Conservation (phyloP, 192 early-diverging fungal species). For the Backusella luteola region DNA sequence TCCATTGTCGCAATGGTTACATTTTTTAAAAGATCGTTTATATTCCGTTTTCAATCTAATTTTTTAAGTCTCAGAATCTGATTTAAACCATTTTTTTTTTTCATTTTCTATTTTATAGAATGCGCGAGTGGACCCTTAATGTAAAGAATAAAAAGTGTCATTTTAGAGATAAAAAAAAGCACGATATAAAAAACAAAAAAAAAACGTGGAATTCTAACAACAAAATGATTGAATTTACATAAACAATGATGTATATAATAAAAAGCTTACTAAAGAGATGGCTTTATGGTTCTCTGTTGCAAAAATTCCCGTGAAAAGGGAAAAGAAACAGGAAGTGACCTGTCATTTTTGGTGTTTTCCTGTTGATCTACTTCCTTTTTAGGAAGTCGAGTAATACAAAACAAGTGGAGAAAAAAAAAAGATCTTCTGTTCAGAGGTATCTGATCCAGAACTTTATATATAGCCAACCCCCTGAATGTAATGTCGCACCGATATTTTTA, state of each 20-base stretch:
- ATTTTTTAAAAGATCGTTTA: background rate
- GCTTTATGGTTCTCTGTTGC: background rate
- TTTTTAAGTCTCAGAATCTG: constrained; percentile 3
- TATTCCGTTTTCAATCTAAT: constrained; percentile 1
- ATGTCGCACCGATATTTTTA: background rate
- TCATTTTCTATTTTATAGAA: background rate
- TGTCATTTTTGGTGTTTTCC: constrained; percentile 1
- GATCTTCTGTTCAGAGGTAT: constrained; percentile 1
- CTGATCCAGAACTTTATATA: constrained; percentile 2
- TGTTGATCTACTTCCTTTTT: constrained; percentile 7
- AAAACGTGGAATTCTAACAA: background rate
- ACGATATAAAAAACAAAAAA: background rate
- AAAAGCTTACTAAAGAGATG: background rate
- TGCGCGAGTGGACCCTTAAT: background rate
- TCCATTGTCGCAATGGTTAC: background rate
- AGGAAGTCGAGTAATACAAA: background rate
- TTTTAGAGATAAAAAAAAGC: background rate
- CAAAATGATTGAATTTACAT: background rate
- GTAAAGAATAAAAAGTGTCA: background rate
- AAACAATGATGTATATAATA: constrained; percentile 3
- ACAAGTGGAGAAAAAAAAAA: background rate
- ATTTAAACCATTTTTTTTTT: background rate
- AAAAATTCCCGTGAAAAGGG: background rate
- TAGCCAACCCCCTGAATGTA: constrained; percentile 1
- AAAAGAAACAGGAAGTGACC: background rate